Evolutionary conservation across 495 filamentous ascomycete species (phyloP).

Genomic region (Recurvomyces mirabilis): DNA sequence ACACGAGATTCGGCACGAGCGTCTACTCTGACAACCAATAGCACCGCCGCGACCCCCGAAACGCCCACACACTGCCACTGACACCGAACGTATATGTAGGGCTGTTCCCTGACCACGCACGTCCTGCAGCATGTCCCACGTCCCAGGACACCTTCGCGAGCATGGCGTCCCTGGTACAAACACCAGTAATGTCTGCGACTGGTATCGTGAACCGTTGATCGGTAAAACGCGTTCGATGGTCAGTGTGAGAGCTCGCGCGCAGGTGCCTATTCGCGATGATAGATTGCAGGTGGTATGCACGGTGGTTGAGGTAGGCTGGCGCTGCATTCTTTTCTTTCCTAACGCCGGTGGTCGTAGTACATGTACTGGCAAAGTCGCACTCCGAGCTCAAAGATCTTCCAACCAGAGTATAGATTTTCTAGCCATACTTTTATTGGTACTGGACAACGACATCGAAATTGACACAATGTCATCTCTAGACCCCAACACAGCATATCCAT

Average conservation of each 20-base stretch:
- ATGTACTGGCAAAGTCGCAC: too few species aligned
- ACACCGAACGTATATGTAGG: neutral
- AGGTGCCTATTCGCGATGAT: too few species aligned
- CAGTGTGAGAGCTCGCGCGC: too few species aligned
- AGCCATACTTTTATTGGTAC: too few species aligned
- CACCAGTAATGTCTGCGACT: neutral
- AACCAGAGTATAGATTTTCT: too few species aligned
- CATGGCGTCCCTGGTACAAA: slow-evolving; percentile 1
- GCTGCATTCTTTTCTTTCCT: too few species aligned
- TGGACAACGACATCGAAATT: neutral
- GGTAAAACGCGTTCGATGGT: too few species aligned
- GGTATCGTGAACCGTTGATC: neutral
- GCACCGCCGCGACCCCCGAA: neutral
- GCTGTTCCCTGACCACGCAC: slow-evolving; percentile 3
- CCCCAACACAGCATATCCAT: slow-evolving; percentile 1
- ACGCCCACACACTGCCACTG: neutral
- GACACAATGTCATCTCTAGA: neutral
- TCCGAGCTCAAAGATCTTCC: too few species aligned
- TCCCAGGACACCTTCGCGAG: neutral
- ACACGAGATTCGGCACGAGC: slow-evolving; percentile 1
- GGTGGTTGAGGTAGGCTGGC: too few species aligned
- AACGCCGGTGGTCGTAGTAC: too few species aligned
- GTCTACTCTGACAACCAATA: neutral
- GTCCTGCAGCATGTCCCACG: neutral
- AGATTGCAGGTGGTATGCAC: too few species aligned